Base-by-base conservation (phyloP, 768 basidiomycete species). In the Psilocybe azurescens region DNA sequence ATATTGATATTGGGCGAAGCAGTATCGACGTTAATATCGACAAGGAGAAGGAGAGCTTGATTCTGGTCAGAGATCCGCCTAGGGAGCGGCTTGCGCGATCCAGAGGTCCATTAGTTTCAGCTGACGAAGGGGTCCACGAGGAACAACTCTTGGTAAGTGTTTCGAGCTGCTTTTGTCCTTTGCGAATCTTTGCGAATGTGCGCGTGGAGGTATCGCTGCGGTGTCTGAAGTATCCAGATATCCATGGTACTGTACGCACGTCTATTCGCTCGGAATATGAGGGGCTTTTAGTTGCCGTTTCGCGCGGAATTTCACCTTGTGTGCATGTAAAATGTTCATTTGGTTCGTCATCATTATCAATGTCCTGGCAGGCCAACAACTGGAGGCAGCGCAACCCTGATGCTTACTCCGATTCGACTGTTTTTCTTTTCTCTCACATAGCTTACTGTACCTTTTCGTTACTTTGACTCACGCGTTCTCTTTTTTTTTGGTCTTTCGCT, bases 21-120 rank as follows among this genome's bases (percentile, higher is more conserved):
- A 48, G 46, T 29, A 47, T 55, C 39, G 30, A 46, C 49, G 28
- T 38, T 28, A 28, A 52, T 56, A 39, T 58, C 38, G 50, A 33
- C 39, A 28, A 20, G 10, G 24, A 24, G 24, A 24, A 24, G 24
- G 51, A 61, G 24, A 32, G 56, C 10, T 29, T 67, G 33, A 53
- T 68, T 32, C 53, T 73, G 24, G 73, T 77, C 36, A 69, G 74
- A 65, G 70, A 75, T 59, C 72, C 76, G 24, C 74, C 74, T 5
- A 69, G 73, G 55, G 69, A 73, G 55, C 69, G 66, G 13, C 73
- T 74, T 46, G 66, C 67, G 47, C 68, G 60, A 16, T 57, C 52
- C 10, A 51, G 53, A 18, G 24, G 24, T 24, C 24, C 24, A 24
- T 24, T 24, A 2, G 54, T 63, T 14, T 38, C 55, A 30, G 57